Percentiles rank a stretch among this genome's conserved stretches.
These are phyloP conservation scores for Gentiana straminea DNA, from an alignment of 257 asterid species.

Conservation along the genomic window DNA sequence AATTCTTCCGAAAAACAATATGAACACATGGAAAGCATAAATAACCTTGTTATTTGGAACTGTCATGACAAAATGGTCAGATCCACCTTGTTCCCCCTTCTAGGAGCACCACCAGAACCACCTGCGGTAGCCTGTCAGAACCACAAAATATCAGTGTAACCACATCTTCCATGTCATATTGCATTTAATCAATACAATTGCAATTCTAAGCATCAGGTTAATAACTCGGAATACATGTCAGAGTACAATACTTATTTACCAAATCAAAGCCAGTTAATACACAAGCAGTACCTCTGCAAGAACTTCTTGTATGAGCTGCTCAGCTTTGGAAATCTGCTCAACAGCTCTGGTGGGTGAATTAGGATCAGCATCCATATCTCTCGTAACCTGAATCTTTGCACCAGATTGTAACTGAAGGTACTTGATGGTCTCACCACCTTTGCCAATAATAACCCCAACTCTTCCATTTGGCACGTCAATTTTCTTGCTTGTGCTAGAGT, in stretches of 20 bases:
- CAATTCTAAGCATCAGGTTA: no score
- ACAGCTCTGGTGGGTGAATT: constrained; percentile 55
- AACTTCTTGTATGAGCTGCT: constrained; percentile 58
- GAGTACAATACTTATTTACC: no score
- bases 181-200: no score
- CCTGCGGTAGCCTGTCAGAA: constrained; percentile 69
- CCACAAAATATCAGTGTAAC: no score
- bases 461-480: constrained; percentile 48
- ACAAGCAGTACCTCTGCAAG: constrained; percentile 18
- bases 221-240: no score
- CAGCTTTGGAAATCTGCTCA: constrained; percentile 69
- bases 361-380: constrained; percentile 83
- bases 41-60: constrained; percentile 78
- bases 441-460: constrained; percentile 94
- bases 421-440: constrained; percentile 91
- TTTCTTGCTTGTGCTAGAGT: constrained; percentile 48
- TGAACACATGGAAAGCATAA: not conserved
- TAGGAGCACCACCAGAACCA: constrained; percentile 57
- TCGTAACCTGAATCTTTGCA: constrained; percentile 89
- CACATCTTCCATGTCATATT: no score
- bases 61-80: constrained; percentile 54
- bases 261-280: no score
- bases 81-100: constrained; percentile 57
- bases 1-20: not conserved
- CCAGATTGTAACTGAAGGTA: constrained; percentile 77